These are phyloP conservation scores for Sclerotinia sclerotiorum DNA, from an alignment of 2,329 filamentous ascomycete species.

Conservation along the genomic window DNA sequence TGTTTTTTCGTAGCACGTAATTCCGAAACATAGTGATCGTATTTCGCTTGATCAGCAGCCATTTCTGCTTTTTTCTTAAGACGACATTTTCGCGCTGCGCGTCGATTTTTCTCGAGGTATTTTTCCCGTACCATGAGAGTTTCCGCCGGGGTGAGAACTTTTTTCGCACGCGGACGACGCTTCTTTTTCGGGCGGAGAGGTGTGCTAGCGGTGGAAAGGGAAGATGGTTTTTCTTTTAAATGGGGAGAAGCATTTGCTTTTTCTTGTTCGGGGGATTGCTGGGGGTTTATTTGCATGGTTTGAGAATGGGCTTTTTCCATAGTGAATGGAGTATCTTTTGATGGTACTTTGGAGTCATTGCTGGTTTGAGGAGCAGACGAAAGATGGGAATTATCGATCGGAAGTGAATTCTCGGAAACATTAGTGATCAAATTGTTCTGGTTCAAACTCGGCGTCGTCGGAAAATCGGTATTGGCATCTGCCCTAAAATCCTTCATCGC, in stretches of 20 bases:
- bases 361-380: neutral
- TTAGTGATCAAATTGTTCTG: neutral
- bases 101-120: conserved; percentile 11
- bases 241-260: neutral
- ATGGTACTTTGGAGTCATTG: neutral
- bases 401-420: neutral
- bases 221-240: neutral
- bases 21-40: neutral
- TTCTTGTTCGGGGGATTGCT: neutral
- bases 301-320: neutral
- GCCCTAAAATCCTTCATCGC: neutral
- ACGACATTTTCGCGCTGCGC: conserved; percentile 11
- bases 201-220: neutral
- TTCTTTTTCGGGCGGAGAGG: neutral
- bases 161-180: conserved; percentile 8
- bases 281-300: neutral
- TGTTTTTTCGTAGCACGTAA: neutral
- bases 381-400: neutral
- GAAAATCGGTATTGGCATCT: too few species aligned
- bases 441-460: neutral
- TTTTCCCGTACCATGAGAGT: neutral
- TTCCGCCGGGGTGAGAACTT: neutral
- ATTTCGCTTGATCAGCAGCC: neutral
- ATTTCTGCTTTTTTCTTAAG: conserved; percentile 14
- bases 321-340: neutral